Evolutionary conservation across 2,329 filamentous ascomycete species (phyloP).

Genomic region (Aspergillus eucalypticola): DNA sequence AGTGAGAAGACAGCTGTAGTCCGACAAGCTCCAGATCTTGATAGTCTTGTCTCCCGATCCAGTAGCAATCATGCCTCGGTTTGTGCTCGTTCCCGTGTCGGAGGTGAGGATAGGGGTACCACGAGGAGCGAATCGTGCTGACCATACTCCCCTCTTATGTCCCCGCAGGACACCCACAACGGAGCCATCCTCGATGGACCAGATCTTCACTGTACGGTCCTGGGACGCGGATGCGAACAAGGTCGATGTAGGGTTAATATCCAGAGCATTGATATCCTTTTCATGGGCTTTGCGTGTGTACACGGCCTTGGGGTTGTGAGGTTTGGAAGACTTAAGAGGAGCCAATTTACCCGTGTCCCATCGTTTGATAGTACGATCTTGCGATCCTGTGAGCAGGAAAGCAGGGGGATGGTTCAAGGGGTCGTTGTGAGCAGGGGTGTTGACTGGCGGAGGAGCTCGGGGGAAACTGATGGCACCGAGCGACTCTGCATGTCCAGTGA

Average conservation of each 20-base stretch:
- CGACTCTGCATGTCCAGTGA: conserved; percentile 92
- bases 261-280: conserved; percentile 96
- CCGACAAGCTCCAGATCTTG: conserved; percentile 88
- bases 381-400: conserved; percentile 87
- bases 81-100: conserved; percentile 67
- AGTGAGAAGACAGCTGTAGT: conserved; percentile 89
- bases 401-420: conserved; percentile 77
- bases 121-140: conserved; percentile 82
- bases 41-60: conserved; percentile 95
- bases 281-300: conserved; percentile 96
- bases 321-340: conserved; percentile 45
- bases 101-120: conserved; percentile 75
- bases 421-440: conserved; percentile 69
- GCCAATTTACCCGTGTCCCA: conserved; percentile 75
- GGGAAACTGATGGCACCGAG: conserved; percentile 86
- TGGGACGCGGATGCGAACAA: conserved; percentile 95
- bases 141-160: conserved; percentile 94
- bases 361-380: conserved; percentile 92
- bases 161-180: conserved; percentile 88
- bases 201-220: conserved; percentile 95
- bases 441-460: conserved; percentile 64
- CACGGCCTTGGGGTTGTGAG: conserved; percentile 55
- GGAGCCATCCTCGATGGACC: conserved; percentile 86
- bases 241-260: conserved; percentile 71
- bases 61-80: conserved; percentile 80